Evolutionary conservation across 2,329 filamentous ascomycete species (phyloP), one percentile per base, ranked within the genome.

Genomic region (Talaromyces amestolkiae): DNA sequence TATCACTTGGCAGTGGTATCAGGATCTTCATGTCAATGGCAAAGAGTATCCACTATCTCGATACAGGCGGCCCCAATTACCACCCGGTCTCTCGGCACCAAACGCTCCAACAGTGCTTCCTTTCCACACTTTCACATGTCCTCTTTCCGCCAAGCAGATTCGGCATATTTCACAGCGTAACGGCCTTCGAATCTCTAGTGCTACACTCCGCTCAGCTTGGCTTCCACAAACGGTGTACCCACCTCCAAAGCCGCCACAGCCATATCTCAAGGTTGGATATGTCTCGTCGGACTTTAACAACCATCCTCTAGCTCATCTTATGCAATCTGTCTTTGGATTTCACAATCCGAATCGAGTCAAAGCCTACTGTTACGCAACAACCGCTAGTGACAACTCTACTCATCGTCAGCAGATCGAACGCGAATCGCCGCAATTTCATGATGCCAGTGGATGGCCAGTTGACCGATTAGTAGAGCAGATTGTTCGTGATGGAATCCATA

Each of bases 281-380:
- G 89, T 99, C 43, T 98, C 95, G 3, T 98, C 95, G 0, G 95
- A 99, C 78, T 99, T 99, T 79, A 99, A 99, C 75, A 99, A 99
- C 72, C 95, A 99, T 75, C 95, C 95, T 3, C 82, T 99, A 39
- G 95, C 95, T 27, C 95, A 99, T 79, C 78, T 99, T 64, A 99
- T 99, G 95, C 95, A 99, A 80, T 98, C 95, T 1, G 93, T 98
- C 6, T 99, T 99, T 78, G 95, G 95, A 0, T 84, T 98, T 66
- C 95, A 99, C 74, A 83, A 97, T 71, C 84, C 84, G 0, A 78
- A 76, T 27, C 87, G 89, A 31, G 91, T 92, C 17, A 91, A 90
- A 71, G 94, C 95, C 0, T 93, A 93, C 73, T 99, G 95, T 77
- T 99, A 99, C 76, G 95, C 95, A 13, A 99, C 95, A 1, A 98